Evolutionary conservation across 2,329 filamentous ascomycete genomes (phyloP).

Genomic region (Cladophialophora exuberans): DNA sequence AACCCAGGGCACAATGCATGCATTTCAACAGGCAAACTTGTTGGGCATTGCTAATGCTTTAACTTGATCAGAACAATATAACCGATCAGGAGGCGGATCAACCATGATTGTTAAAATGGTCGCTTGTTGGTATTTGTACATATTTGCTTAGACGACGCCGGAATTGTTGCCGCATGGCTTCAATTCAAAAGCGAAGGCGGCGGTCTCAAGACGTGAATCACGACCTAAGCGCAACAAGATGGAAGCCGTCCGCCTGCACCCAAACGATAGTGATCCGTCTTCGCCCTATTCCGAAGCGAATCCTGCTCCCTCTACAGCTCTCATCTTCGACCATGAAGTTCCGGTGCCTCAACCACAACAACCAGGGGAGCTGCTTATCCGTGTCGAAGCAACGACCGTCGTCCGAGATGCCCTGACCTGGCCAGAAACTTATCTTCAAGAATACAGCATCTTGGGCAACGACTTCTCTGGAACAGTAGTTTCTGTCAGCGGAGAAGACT

Average conservation of each 20-base stretch:
- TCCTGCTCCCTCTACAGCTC: slow-evolving; percentile 24
- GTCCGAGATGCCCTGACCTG: slow-evolving; percentile 35
- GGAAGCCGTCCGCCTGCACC: slow-evolving; percentile 17
- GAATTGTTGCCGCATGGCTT: background rate
- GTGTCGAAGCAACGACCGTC: slow-evolving; percentile 34
- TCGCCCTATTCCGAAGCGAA: slow-evolving; percentile 16
- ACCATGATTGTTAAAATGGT: background rate
- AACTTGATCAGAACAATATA: background rate
- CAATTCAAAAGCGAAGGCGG: background rate
- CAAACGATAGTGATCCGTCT: background rate
- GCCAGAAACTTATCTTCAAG: slow-evolving; percentile 37
- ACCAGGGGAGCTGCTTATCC: slow-evolving; percentile 32
- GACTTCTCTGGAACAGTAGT: slow-evolving; percentile 27
- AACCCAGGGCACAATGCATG: background rate
- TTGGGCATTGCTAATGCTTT: background rate
- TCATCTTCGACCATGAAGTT: slow-evolving; percentile 30
- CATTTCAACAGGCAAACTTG: background rate
- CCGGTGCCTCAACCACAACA: slow-evolving; percentile 29
- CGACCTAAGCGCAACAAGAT: slow-evolving; percentile 3
- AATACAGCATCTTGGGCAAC: slow-evolving; percentile 27
- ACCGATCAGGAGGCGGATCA: background rate
- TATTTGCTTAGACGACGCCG: background rate
- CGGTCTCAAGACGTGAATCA: background rate
- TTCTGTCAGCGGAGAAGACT: slow-evolving; percentile 8
- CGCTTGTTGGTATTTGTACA: background rate